Evolutionary conservation across 345 rosid genomes (phyloP), one percentile per base, ranked within the genome.

Genomic region (Eucalyptus regnans): DNA sequence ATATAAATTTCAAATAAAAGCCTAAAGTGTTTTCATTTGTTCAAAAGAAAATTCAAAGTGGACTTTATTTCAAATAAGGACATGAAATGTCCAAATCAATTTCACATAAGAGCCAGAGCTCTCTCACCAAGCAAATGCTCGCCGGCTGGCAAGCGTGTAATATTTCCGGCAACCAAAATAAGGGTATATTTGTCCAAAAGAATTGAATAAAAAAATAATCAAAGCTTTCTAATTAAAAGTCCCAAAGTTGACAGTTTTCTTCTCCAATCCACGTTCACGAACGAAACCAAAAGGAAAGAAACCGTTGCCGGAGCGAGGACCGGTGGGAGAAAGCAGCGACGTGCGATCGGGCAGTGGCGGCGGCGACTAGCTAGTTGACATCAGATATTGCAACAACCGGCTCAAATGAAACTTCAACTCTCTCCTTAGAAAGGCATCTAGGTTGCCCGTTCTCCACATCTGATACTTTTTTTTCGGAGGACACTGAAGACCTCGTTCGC

Each of bases 381-480:
- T 95, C 97, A 41, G 97, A 96, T 87, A 90, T 94, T 17, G 93
- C 64, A 54, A 91, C 93, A 87, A 94, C 87, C 0, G 96, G 93
- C 54, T 92, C 94, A 87, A 97, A 95, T 29, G 99, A 97, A 90
- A 97, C 91, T 88, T 95, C 97, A 76, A 95, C 92, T 92, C 99
- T 95, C 93, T 96, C 99, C 90, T 97, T 96, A 89, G 96, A 98
- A 87, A 96, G 90, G 86, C 99, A 97, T 54, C 95, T 91, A 52
- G 96, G 93, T 94, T 96, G 94, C 11, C 97, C 97, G 17, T 92
- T 89, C 91, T 96, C 97, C 87, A 93, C 64, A 64, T 93, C 93
- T 9, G 93, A 92, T 79, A 95, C 94, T 50, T 50, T 92, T 94
- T 94, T 97, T 89, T 98, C 2, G 97, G 95, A 23, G 98, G 99